Evolutionary conservation across 805 yeast genomes (phyloP), one percentile per base, ranked within the genome.

Genomic region (Metschnikowia picachoensis): DNA sequence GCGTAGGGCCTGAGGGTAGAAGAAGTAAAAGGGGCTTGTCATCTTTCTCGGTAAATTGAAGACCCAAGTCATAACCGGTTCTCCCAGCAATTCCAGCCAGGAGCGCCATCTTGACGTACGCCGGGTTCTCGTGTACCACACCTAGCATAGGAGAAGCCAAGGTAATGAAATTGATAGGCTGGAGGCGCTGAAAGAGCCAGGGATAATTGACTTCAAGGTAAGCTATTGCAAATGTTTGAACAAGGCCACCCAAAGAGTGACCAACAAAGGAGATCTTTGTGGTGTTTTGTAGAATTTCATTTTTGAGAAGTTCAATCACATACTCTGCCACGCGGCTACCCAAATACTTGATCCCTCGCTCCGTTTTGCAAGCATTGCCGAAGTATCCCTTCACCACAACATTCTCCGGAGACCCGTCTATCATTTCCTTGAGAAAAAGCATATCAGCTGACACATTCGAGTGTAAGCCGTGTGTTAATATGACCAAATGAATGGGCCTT

Each of bases 231-330:
- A 87, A 92, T 0, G 95, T 81, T 67, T 92, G 97, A 9, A 86
- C 86, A 14, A 87, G 78, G 0, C 99, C 99, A 14, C 99, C 99
- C 25, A 94, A 69, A 0, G 98, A 92, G 65, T 94, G 99, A 1
- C 94, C 96, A 16, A 94, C 71, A 58, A 94, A 91, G 2, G 98
- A 92, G 4, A 92, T 80, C 56, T 80, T 80, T 11, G 66, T 64
- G 8, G 88, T 80, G 32, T 62, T 52, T 27, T 57, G 58, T 28
- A 64, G 60, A 5, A 69, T 57, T 20, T 72, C 76, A 44, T 71
- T 67, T 30, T 75, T 73, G 15, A 74, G 67, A 39, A 85, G 67
- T 29, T 80, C 82, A 5, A 83, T 73, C 20, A 92, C 68, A 63
- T 76, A 88, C 49, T 83, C 82, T 0, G 89, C 98, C 25, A 91